A percentile compares a stretch with the other conserved stretches of the same genome.
These are phyloP conservation scores for Gossypium stocksii DNA, from an alignment of 345 rosid genomes.

Conservation along the genomic window DNA sequence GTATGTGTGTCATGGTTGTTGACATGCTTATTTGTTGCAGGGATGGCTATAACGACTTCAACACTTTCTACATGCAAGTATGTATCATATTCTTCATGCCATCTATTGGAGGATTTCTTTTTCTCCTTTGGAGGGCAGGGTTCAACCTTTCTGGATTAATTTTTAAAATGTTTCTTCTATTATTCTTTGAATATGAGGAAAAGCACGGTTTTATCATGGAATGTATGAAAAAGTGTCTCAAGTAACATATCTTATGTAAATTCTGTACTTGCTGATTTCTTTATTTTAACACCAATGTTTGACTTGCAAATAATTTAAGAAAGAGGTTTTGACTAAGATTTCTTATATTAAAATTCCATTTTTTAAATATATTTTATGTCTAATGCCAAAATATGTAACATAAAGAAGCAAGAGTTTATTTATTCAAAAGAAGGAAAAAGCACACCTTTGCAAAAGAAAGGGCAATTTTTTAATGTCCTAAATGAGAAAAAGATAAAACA, in stretches of 20 bases:
- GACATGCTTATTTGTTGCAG: constrained; percentile 51
- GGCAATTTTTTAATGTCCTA: not conserved
- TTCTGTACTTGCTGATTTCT: not conserved
- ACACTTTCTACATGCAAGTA: constrained; percentile 98
- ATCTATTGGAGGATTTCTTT: not conserved
- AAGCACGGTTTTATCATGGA: not conserved
- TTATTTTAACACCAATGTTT: not conserved
- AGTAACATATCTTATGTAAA: not conserved
- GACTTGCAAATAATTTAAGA: not conserved
- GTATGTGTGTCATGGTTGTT: constrained; percentile 8
- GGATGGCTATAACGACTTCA: constrained; percentile 99
- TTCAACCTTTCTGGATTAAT: not conserved
- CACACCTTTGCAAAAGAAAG: not conserved
- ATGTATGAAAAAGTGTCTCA: not conserved
- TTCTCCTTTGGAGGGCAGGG: not conserved
- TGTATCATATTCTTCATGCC: constrained; percentile 25
- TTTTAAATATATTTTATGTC: not conserved
- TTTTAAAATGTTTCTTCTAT: not conserved
- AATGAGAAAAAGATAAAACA: not conserved
- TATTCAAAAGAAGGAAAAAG: not conserved
- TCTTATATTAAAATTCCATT: not conserved
- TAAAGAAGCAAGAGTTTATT: not conserved
- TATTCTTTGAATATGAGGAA: not conserved
- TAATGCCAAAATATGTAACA: not conserved
- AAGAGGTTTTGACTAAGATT: not conserved